Evolutionary conservation across 768 basidiomycete species (phyloP), one percentile per base, ranked within the genome.

Genomic region (Tylopilus plumbeoviolaceoides): DNA sequence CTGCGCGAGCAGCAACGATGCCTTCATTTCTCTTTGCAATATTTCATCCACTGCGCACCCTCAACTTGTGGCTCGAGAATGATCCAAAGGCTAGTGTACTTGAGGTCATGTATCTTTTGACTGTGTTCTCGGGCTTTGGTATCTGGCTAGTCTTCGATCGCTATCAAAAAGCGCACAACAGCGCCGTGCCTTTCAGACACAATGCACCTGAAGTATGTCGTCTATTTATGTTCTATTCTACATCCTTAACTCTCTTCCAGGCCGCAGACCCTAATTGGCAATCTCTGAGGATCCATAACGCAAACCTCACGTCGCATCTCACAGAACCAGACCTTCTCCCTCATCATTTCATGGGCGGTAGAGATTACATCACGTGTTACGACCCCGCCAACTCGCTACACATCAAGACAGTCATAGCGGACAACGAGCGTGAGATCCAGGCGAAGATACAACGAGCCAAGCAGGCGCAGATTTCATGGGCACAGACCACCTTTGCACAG

Each of bases 341-440:
- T 4, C 64, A 75, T 1, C 63, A 77, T 41, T 64, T 69, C 12
- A 65, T 78, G 28, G 66, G 72, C 1, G 76, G 75, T 38, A 74
- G 81, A 43, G 76, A 82, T 39, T 92, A 88, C 64, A 87, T 98
- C 54, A 98, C 95, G 2, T 85, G 87, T 65, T 98, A 83, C 61
- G 95, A 98, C 69, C 95, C 95, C 14, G 84, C 93, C 4, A 95
- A 90, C 14, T 85, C 84, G 20, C 76, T 88, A 38, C 92, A 95
- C 61, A 76, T 97, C 46, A 80, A 74, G 38, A 95, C 93, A 0
- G 69, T 84, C 49, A 73, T 91, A 7, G 87, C 94, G 1, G 91
- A 94, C 63, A 79, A 82, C 55, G 77, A 76, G 38, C 74, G 70
- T 12, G 86, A 91, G 57, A 95, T 98, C 36, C 71, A 74, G 18